Base-by-base conservation (phyloP, 805 yeast genomes). In the Phaffomyces opuntiae region DNA sequence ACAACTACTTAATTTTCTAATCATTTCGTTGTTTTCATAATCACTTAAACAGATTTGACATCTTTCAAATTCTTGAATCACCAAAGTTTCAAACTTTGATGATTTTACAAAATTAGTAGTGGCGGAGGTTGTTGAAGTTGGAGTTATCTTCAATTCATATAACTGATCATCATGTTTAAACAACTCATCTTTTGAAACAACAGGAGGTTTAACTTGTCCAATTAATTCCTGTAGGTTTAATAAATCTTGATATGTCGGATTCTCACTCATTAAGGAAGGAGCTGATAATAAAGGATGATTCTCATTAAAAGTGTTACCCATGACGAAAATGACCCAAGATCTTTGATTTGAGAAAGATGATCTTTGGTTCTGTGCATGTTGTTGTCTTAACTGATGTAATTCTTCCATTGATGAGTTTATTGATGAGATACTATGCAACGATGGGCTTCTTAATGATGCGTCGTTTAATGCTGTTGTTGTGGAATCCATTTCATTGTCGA, bases 261-360 rank as follows among this genome's bases (percentile, higher is more conserved):
- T 64, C 41, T 74, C 77, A 3, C 74, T 66, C 54, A 72, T 61
- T 39, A 75, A 51, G 3, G 76, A 62, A 6, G 77, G 76, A 1
- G 78, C 75, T 2, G 68, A 57, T 33, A 75, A 61, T 9, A 75
- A 55, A 6, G 80, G 80, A 53, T 76, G 80, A 45, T 70, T 61
- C 37, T 61, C 62, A 3, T 75, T 69, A 51, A 75, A 79, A 13
- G 73, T 62, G 36, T 80, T 81, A 0, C 83, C 83, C 64, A 78
- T 70, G 8, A 79, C 81, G 42, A 77, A 76, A 24, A 80, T 75
- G n/a, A 78, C 71, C 85, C 84, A 79, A 1, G 80, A 73, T 27
- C 78, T 63, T 36, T 68, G 44, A 19, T 34, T 42, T 44, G 39
- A 12, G 14, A 12, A 9, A n/a, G 13, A 21, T 24, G 32, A 19